These are phyloP conservation scores for Mucor piriformis DNA, from an alignment of 371 early-diverging fungal genomes.

Conservation along the genomic window DNA sequence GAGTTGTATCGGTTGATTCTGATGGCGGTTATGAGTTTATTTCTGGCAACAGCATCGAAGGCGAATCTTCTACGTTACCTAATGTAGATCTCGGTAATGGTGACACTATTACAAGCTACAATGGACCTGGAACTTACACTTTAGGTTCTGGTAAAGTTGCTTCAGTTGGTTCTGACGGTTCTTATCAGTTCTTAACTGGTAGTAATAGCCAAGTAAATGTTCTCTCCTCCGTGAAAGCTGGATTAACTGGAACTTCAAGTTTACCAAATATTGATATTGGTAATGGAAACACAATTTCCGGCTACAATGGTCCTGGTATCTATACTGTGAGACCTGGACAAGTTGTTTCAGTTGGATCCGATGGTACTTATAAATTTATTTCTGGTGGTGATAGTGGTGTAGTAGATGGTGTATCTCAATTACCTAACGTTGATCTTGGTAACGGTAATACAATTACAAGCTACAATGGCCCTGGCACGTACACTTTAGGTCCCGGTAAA, in stretches of 20 bases:
- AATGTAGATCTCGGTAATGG: neutral
- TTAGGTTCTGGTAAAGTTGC: neutral
- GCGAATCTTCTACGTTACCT: neutral
- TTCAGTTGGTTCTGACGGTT: neutral
- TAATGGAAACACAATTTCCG: neutral
- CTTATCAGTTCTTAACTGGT: neutral
- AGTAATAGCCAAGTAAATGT: neutral
- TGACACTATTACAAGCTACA: neutral
- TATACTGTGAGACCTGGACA: slow-evolving; percentile 2
- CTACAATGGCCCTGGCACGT: slow-evolving; percentile 7
- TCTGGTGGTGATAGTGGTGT: neutral
- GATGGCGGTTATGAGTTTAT: neutral
- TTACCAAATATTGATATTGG: neutral
- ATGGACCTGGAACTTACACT: slow-evolving; percentile 5
- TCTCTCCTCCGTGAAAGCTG: too few relatives aligned
- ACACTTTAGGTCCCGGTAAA: slow-evolving; percentile 2
- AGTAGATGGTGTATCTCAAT: neutral
- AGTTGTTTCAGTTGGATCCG: neutral
- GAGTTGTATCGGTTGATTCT: neutral
- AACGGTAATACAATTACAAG: neutral
- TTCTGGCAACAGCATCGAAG: neutral
- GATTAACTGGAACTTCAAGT: too few relatives aligned
- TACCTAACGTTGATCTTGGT: neutral
- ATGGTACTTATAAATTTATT: neutral
- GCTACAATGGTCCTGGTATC: slow-evolving; percentile 4